A percentile compares a stretch with the other conserved stretches of the same genome.
Evolutionary conservation across 2,329 filamentous ascomycete species (phyloP).

Genomic region (Paraphaeosphaeria minitans): DNA sequence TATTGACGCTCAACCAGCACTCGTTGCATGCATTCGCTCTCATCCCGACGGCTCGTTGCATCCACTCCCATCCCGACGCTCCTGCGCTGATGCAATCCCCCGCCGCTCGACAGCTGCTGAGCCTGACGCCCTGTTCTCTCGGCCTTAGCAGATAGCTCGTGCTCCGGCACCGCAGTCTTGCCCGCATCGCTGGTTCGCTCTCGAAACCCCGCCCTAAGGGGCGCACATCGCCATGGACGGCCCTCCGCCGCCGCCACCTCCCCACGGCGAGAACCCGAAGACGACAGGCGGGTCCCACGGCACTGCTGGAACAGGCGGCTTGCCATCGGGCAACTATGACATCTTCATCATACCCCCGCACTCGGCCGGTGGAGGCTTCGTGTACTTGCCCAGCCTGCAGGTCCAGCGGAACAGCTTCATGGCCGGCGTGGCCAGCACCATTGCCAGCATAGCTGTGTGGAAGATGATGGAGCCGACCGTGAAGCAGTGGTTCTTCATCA

Average conservation of each 20-base stretch:
- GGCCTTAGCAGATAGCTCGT: slow-evolving; percentile 15
- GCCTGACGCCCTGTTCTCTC: slow-evolving; percentile 4
- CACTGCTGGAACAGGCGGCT: slow-evolving; percentile 54
- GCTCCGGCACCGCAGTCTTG: slow-evolving; percentile 15
- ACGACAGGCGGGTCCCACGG: slow-evolving; percentile 49
- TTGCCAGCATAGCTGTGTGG: slow-evolving; percentile 75
- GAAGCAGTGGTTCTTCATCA: slow-evolving; percentile 72
- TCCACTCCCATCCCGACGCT: slow-evolving; percentile 19
- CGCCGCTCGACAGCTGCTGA: slow-evolving; percentile 21
- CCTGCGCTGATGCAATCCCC: slow-evolving; percentile 34
- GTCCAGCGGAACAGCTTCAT: slow-evolving; percentile 90
- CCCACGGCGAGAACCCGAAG: slow-evolving; percentile 79
- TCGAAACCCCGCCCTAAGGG: slow-evolving; percentile 30
- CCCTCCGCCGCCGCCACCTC: slow-evolving; percentile 81
- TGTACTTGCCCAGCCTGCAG: slow-evolving; percentile 89
- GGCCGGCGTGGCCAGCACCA: slow-evolving; percentile 79
- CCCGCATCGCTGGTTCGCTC: slow-evolving; percentile 17
- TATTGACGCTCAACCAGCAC: not conserved
- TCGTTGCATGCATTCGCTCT: slow-evolving; percentile 7
- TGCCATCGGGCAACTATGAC: slow-evolving; percentile 91
- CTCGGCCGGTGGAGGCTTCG: slow-evolving; percentile 83
- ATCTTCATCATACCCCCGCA: slow-evolving; percentile 96
- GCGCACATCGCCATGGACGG: slow-evolving; percentile 48
- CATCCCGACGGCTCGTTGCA: slow-evolving; percentile 14
- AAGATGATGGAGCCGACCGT: slow-evolving; percentile 74